phyloP scores from a whole-genome alignment of 805 yeast genomes.

The Sugiyamaella boreocaroliniensis region DNA sequence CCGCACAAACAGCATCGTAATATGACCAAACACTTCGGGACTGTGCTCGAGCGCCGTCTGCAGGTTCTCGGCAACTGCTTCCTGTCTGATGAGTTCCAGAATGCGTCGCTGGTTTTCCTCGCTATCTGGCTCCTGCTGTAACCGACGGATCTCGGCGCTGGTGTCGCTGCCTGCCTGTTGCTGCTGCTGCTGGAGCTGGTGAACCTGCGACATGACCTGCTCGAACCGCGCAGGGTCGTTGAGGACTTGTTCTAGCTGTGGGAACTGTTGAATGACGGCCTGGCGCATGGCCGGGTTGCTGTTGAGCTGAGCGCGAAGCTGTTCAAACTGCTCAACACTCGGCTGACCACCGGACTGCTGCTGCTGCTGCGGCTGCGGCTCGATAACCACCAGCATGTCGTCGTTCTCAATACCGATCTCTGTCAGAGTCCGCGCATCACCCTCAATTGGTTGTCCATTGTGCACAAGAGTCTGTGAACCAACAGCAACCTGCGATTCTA shows the following conservation, averaged over 20 bases:
- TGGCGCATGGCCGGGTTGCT: slow-evolving; percentile 30
- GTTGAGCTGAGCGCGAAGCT: slow-evolving; percentile 31
- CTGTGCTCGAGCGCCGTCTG: slow-evolving; percentile 74
- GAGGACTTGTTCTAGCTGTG: slow-evolving; percentile 42
- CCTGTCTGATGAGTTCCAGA: slow-evolving; percentile 58
- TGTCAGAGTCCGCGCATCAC: slow-evolving; percentile 34
- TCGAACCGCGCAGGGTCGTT: slow-evolving; percentile 46
- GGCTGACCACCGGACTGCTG: slow-evolving; percentile 1
- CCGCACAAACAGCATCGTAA: slow-evolving; percentile 76
- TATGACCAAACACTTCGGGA: slow-evolving; percentile 82
- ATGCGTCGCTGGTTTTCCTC: slow-evolving; percentile 63
- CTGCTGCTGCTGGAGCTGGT: slow-evolving; percentile 23
- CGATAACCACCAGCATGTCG: slow-evolving; percentile 45
- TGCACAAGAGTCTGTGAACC: slow-evolving; percentile 43
- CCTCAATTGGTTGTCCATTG: slow-evolving; percentile 39
- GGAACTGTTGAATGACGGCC: slow-evolving; percentile 35
- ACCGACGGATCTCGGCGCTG: slow-evolving; percentile 39
- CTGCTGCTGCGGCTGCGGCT: neutral
- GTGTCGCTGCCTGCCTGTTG: no score
- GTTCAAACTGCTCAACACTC: slow-evolving; percentile 17
- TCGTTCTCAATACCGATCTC: slow-evolving; percentile 47
- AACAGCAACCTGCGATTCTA: slow-evolving; percentile 53
- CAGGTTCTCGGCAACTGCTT: slow-evolving; percentile 73
- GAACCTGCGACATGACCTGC: slow-evolving; percentile 27
- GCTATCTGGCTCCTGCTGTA: slow-evolving; percentile 62